These are phyloP conservation scores for Ophiostoma ips DNA, from an alignment of 2,329 filamentous ascomycete genomes.

Conservation along the genomic window DNA sequence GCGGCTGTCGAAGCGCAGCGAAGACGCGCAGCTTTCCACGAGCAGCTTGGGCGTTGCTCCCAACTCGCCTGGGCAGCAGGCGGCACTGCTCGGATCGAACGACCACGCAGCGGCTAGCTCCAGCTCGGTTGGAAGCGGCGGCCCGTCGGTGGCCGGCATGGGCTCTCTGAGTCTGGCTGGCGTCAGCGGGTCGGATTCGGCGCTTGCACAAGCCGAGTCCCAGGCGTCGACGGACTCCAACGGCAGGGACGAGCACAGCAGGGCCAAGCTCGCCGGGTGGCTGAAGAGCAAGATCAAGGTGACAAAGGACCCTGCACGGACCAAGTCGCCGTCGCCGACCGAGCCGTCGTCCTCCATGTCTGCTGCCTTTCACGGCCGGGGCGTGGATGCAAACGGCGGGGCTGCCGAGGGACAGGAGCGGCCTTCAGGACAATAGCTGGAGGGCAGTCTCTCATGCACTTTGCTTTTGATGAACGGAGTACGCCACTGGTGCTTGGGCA, in stretches of 20 bases:
- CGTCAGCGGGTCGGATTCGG: slow-evolving; percentile 37
- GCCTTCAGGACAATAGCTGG: background rate
- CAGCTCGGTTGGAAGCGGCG: slow-evolving; percentile 52
- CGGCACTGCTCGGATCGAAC: slow-evolving; percentile 44
- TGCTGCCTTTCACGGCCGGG: slow-evolving; percentile 6
- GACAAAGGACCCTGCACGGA: slow-evolving; percentile 41
- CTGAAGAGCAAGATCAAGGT: slow-evolving; percentile 47
- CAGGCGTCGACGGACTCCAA: slow-evolving; percentile 26
- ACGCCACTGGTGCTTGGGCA: too few relatives aligned
- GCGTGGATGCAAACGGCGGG: slow-evolving; percentile 11
- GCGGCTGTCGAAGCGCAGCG: slow-evolving; percentile 57
- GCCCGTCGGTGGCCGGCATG: slow-evolving; percentile 13
- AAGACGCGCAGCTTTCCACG: slow-evolving; percentile 26
- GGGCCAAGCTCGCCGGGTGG: slow-evolving; percentile 39
- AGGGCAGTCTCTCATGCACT: too few relatives aligned
- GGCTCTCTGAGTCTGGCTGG: slow-evolving; percentile 35
- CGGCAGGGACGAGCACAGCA: slow-evolving; percentile 28
- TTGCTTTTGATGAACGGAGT: too few relatives aligned
- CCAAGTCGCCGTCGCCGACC: slow-evolving; percentile 37
- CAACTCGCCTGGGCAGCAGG: slow-evolving; percentile 25
- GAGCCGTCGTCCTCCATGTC: slow-evolving; percentile 1
- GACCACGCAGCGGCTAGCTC: slow-evolving; percentile 50
- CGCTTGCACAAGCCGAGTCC: slow-evolving; percentile 24
- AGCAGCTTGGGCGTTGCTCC: slow-evolving; percentile 8
- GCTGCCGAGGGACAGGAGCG: slow-evolving; percentile 5